Percentiles rank a stretch among this genome's conserved stretches.
These are phyloP conservation scores for Digitaria exilis DNA, from an alignment of 202 grass and related monocot genomes.

Conservation along the genomic window DNA sequence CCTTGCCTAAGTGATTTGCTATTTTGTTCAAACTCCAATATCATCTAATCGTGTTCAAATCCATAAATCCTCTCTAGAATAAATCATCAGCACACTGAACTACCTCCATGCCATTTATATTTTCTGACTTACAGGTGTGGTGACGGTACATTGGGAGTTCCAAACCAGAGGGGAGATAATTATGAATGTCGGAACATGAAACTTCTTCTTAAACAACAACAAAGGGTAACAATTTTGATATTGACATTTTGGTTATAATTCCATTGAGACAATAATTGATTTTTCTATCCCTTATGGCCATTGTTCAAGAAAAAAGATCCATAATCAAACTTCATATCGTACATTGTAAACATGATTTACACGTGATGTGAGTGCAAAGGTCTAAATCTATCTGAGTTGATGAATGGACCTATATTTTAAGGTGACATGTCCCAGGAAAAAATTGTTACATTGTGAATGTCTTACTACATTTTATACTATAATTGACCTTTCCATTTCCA, in stretches of 20 bases:
- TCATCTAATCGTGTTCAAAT: constrained; percentile 7
- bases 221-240: constrained; percentile 66
- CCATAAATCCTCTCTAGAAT: constrained; percentile 6
- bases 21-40: constrained; percentile 6
- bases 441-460: not conserved
- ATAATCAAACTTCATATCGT: constrained; percentile 2
- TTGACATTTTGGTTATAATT: constrained; percentile 31
- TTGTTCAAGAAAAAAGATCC: not conserved
- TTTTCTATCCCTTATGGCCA: not conserved
- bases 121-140: constrained; percentile 71
- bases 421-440: not conserved
- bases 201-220: constrained; percentile 93
- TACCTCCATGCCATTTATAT: constrained; percentile 26
- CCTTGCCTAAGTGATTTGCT: not conserved
- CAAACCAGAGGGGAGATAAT: constrained; percentile 97
- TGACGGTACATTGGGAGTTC: constrained; percentile 92
- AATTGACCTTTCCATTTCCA: constrained; percentile 15
- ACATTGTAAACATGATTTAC: constrained; percentile 1
- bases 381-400: constrained; percentile 8
- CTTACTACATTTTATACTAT: constrained; percentile 8
- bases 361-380: constrained; percentile 9
- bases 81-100: constrained; percentile 5
- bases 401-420: too few relatives aligned
- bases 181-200: constrained; percentile 99
- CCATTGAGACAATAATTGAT: not conserved